Conservation (phyloP, 768 basidiomycete genomes). For the Clitopilus hobsonii region DNA sequence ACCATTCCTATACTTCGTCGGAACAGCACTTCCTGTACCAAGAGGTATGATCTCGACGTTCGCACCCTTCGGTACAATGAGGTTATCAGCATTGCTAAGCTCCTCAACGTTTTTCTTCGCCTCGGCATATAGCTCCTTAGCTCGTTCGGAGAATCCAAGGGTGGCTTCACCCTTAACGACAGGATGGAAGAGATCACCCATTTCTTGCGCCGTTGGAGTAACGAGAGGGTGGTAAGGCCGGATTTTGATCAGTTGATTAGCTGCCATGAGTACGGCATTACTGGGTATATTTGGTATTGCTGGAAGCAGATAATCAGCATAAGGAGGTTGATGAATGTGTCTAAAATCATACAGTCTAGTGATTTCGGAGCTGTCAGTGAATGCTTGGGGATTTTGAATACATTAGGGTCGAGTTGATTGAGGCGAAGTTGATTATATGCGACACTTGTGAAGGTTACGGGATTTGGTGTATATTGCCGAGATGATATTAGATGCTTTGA, state of each 20-base stretch:
- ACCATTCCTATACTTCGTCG: slow-evolving; percentile 88
- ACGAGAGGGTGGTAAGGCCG: slow-evolving; percentile 36
- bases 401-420: slow-evolving; percentile 59
- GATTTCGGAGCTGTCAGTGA: slow-evolving; percentile 33
- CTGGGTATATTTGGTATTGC: slow-evolving; percentile 42
- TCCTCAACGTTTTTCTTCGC: slow-evolving; percentile 30
- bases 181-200: slow-evolving; percentile 36
- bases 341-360: slow-evolving; percentile 26
- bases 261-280: slow-evolving; percentile 36
- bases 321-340: not conserved
- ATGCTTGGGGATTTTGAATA: slow-evolving; percentile 71
- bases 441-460: slow-evolving; percentile 69
- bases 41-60: slow-evolving; percentile 71
- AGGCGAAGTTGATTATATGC: slow-evolving; percentile 71
- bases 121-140: slow-evolving; percentile 32
- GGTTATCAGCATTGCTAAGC: slow-evolving; percentile 7
- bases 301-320: slow-evolving; percentile 10
- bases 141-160: slow-evolving; percentile 25
- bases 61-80: slow-evolving; percentile 37
- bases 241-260: slow-evolving; percentile 36
- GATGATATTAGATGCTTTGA: slow-evolving; percentile 74
- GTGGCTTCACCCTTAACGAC: slow-evolving; percentile 19
- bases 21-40: slow-evolving; percentile 86
- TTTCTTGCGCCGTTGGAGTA: slow-evolving; percentile 23
- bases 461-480: slow-evolving; percentile 53